A percentile compares a stretch with the other conserved stretches of the same genome.
These are phyloP conservation scores for Colletotrichum liaoningense DNA, from an alignment of 2,329 filamentous ascomycete genomes.

Conservation along the genomic window DNA sequence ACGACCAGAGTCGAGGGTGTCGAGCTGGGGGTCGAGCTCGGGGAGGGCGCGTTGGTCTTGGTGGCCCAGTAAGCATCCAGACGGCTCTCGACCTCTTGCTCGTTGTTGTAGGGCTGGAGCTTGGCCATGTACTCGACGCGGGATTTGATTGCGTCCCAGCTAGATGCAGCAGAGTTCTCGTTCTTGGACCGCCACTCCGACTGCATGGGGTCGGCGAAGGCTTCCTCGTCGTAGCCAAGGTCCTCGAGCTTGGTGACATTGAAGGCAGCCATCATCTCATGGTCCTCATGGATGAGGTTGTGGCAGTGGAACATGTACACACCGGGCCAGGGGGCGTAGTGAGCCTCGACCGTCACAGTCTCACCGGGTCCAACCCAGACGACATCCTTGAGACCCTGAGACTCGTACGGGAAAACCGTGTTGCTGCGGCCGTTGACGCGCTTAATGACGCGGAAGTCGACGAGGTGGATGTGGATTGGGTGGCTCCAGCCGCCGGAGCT, in stretches of 20 bases:
- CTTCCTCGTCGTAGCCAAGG: constrained; percentile 51
- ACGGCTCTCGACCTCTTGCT: constrained; percentile 43
- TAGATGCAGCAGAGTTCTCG: constrained; percentile 41
- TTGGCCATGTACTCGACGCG: constrained; percentile 46
- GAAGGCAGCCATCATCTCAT: constrained; percentile 58
- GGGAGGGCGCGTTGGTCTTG: constrained; percentile 7
- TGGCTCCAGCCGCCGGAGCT: constrained; percentile 55
- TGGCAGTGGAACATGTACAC: constrained; percentile 59
- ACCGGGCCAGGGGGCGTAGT: constrained; percentile 65
- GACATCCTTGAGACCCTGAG: constrained; percentile 62
- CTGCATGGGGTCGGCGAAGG: constrained; percentile 52
- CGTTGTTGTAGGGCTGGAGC: constrained; percentile 47
- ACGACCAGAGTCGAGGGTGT: not conserved
- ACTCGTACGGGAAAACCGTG: constrained; percentile 58
- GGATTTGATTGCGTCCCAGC: constrained; percentile 41
- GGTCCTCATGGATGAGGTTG: constrained; percentile 55
- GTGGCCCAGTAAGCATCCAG: constrained; percentile 47
- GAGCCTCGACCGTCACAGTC: constrained; percentile 55
- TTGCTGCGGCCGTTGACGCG: constrained; percentile 49
- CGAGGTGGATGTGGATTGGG: constrained; percentile 64
- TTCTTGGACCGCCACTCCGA: constrained; percentile 46
- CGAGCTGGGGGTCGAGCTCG: not conserved
- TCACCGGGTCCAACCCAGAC: constrained; percentile 62
- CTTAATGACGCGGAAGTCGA: constrained; percentile 62
- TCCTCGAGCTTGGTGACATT: constrained; percentile 50